phyloP scores from a whole-genome alignment of 768 basidiomycete genomes.

The Leccinum variicolor region DNA sequence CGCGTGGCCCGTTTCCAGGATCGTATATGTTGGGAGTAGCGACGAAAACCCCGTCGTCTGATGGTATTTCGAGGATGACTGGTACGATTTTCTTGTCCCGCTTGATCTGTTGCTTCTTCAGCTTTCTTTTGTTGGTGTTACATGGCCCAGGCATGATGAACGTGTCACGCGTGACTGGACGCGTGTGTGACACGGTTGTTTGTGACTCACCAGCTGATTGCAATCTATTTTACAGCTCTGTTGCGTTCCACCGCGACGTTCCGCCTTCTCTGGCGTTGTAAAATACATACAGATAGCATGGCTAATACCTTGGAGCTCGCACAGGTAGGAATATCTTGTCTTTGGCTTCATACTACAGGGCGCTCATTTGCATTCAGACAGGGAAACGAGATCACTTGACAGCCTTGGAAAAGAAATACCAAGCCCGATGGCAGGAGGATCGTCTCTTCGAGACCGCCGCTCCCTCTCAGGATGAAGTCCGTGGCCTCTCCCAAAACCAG shows the following conservation, averaged over 20 bases:
- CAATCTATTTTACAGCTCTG: constrained; percentile 26
- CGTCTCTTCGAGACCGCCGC: constrained; percentile 83
- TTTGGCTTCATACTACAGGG: background rate
- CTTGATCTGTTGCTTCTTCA: constrained; percentile 31
- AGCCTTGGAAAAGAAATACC: constrained; percentile 80
- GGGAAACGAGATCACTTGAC: constrained; percentile 89
- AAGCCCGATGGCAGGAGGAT: constrained; percentile 73
- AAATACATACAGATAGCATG: constrained; percentile 37
- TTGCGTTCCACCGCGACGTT: constrained; percentile 16
- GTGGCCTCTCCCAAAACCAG: constrained; percentile 59
- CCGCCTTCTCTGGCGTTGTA: constrained; percentile 33
- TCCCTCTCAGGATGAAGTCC: constrained; percentile 63
- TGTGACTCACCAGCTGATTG: constrained; percentile 25
- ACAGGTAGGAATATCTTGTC: constrained; percentile 39
- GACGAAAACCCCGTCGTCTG: constrained; percentile 23
- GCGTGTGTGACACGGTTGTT: constrained; percentile 30
- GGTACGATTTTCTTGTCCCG: constrained; percentile 32
- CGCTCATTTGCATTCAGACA: constrained; percentile 51
- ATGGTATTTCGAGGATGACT: background rate
- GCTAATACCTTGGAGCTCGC: constrained; percentile 64
- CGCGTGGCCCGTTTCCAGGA: constrained; percentile 77
- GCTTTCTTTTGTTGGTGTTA: constrained; percentile 44
- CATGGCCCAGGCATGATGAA: constrained; percentile 59
- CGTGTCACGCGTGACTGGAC: constrained; percentile 30
- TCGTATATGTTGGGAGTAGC: constrained; percentile 66